phyloP scores from a whole-genome alignment of 768 basidiomycete species.

The Mycena alexandri region DNA sequence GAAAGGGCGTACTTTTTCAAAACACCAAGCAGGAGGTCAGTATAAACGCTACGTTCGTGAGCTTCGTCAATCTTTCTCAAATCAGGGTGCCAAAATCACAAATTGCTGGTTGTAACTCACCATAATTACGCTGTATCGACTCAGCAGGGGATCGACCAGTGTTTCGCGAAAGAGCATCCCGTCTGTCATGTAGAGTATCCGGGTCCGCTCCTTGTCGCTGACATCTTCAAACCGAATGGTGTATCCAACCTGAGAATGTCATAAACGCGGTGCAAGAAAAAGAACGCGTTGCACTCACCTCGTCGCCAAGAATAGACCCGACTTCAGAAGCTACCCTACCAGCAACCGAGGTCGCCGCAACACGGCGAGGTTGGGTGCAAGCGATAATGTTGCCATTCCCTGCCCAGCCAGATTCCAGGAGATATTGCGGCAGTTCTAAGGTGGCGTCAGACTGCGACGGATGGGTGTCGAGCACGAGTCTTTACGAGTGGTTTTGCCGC shows the following conservation, averaged over 20 bases:
- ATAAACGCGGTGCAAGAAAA: neutral
- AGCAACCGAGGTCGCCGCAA: constrained; percentile 96
- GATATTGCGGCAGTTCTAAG: constrained; percentile 94
- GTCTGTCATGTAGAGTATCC: constrained; percentile 97
- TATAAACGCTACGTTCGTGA: constrained; percentile 96
- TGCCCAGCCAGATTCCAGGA: constrained; percentile 95
- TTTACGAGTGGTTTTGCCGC: constrained; percentile 97
- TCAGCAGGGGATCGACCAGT: constrained; percentile 91
- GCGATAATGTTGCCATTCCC: constrained; percentile 85
- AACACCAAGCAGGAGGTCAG: constrained; percentile 91
- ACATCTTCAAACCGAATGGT: constrained; percentile 97
- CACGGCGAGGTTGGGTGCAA: constrained; percentile 93
- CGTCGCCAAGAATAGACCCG: constrained; percentile 88
- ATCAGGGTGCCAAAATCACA: constrained; percentile 18
- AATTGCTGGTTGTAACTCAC: constrained; percentile 53
- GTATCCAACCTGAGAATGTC: constrained; percentile 86
- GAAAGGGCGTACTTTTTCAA: constrained; percentile 82
- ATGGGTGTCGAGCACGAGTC: constrained; percentile 34
- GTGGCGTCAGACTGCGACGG: constrained; percentile 35
- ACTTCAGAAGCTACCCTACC: constrained; percentile 93
- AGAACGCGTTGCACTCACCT: constrained; percentile 59
- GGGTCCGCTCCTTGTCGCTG: constrained; percentile 84
- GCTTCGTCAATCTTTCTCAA: constrained; percentile 90
- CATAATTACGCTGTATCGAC: constrained; percentile 96
- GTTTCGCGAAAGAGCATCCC: constrained; percentile 98